These are phyloP conservation scores for Scedosporium apiospermum DNA, from an alignment of 2,329 filamentous ascomycete species.

Conservation along the genomic window DNA sequence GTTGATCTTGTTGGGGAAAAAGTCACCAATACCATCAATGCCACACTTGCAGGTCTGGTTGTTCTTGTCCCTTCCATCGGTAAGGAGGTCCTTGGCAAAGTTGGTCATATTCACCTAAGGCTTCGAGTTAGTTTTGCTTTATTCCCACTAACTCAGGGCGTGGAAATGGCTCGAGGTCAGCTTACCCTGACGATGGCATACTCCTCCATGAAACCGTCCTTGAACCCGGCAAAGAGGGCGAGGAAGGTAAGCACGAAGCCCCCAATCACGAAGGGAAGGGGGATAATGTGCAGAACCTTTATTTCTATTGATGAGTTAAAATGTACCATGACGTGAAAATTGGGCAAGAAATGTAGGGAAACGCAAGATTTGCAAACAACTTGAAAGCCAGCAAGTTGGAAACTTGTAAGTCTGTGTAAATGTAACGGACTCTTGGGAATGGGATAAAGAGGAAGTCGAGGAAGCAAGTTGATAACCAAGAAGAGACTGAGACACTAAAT, in stretches of 20 bases:
- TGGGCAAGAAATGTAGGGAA: not conserved
- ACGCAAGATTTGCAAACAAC: not conserved
- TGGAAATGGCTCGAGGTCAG: not conserved
- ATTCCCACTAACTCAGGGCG: not conserved
- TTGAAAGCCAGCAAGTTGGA: not conserved
- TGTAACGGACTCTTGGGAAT: too few relatives aligned
- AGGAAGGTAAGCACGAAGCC: conserved; percentile 28
- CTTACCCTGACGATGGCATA: conserved; percentile 30
- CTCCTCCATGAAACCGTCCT: conserved; percentile 32
- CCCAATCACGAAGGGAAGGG: conserved; percentile 26
- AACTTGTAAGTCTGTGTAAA: not conserved
- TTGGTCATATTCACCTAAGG: conserved; percentile 27
- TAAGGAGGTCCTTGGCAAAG: conserved; percentile 24
- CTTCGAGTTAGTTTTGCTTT: not conserved
- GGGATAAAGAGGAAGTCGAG: too few relatives aligned
- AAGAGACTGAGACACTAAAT: not conserved
- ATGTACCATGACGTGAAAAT: not conserved
- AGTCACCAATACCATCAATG: conserved; percentile 15
- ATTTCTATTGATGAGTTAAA: not conserved
- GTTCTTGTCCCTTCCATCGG: conserved; percentile 12
- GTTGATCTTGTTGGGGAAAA: conserved; percentile 19
- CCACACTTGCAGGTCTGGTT: conserved; percentile 12
- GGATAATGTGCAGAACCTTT: conserved; percentile 13
- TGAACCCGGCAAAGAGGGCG: conserved; percentile 29
- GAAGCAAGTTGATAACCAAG: too few relatives aligned